A percentile compares a stretch with the other conserved stretches of the same genome.
Evolutionary conservation across 139 green algal species (phyloP).

Genomic region (Coelastrella sp.): DNA sequence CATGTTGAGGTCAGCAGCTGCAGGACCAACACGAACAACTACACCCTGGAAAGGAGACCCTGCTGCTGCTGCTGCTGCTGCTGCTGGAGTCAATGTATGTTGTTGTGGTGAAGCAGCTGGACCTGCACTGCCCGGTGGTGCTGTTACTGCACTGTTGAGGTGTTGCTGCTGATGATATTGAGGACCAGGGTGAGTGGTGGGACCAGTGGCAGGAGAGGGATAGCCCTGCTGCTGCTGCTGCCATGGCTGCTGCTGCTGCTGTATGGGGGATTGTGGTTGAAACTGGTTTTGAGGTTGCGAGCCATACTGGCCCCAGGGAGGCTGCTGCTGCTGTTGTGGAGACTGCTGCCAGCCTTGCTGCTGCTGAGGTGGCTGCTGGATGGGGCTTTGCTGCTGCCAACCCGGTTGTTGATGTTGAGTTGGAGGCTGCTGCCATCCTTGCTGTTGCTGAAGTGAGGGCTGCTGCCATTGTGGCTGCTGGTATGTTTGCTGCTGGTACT

Average conservation of each 20-base stretch:
- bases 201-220: background rate
- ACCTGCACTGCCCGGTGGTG: background rate
- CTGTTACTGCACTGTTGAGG: background rate
- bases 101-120: too few species aligned
- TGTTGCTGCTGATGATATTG: background rate
- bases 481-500: background rate
- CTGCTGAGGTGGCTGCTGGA: background rate
- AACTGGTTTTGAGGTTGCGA: too few species aligned
- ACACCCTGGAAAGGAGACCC: background rate
- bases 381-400: background rate
- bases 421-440: background rate
- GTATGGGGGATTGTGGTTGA: background rate
- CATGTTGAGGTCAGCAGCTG: background rate
- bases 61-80: constrained; percentile 9
- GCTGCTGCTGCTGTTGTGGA: constrained; percentile 12
- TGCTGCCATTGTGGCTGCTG: background rate
- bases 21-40: background rate
- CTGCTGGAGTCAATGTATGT: background rate
- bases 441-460: background rate
- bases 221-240: constrained; percentile 11
- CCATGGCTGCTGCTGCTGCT: background rate
- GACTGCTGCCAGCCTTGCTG: background rate
- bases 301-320: too few species aligned
- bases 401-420: background rate
- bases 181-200: too few species aligned